A percentile compares a stretch with the other conserved stretches of the same genome.
phyloP scores from a whole-genome alignment of 148 eudicot species.

The Bassia scoparia region DNA sequence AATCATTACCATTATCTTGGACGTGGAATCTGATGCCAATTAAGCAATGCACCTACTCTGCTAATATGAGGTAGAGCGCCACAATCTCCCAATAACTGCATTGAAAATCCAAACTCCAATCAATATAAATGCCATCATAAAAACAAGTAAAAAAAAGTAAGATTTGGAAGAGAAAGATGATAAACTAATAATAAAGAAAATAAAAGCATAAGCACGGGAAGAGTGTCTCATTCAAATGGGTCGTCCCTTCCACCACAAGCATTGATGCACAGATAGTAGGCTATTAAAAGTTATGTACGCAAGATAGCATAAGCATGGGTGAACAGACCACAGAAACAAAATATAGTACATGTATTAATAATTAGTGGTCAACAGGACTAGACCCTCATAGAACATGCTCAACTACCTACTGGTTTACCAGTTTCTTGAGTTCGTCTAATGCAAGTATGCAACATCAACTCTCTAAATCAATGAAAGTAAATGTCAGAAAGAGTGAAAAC shows the following conservation, averaged over 20 bases:
- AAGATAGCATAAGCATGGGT: no score
- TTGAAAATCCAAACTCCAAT: conserved; percentile 1
- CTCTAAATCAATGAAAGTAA: no score
- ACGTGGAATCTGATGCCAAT: neutral
- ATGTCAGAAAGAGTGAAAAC: no score
- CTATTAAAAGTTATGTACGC: neutral
- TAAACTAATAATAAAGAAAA: neutral
- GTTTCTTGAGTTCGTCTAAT: no score
- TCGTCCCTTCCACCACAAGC: neutral
- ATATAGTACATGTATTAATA: no score
- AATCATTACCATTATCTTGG: conserved; percentile 23
- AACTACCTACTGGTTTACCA: no score
- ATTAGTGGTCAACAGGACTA: no score
- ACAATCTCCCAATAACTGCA: conserved; percentile 26
- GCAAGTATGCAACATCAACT: no score
- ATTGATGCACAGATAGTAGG: neutral
- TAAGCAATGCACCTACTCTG: neutral
- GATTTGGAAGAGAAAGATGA: neutral
- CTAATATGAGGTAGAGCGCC: conserved; percentile 17
- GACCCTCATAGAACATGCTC: no score
- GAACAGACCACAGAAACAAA: no score
- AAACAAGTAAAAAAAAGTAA: neutral
- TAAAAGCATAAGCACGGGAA: neutral
- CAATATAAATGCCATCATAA: neutral
- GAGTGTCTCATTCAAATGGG: neutral